phyloP scores from a whole-genome alignment of 495 filamentous ascomycete genomes.

The Penicillium canescens region DNA sequence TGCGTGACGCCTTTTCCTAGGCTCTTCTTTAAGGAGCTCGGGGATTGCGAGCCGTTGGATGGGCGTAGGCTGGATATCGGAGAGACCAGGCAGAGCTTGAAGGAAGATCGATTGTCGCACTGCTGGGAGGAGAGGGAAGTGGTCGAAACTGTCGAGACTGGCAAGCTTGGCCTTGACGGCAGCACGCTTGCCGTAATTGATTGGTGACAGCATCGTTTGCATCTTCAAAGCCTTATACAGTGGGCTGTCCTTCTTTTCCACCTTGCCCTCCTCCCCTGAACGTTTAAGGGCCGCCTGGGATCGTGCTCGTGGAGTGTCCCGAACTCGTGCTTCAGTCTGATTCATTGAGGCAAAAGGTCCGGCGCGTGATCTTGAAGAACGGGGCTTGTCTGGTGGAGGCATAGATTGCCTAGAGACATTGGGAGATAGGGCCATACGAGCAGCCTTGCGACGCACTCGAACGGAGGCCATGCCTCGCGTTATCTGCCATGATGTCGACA shows the following conservation, averaged over 20 bases:
- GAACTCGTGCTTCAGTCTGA: conserved; percentile 64
- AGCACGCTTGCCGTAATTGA: conserved; percentile 71
- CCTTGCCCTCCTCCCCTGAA: conserved; percentile 32
- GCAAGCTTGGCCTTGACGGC: conserved; percentile 69
- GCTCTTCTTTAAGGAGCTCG: conserved; percentile 56
- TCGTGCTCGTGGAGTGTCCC: conserved; percentile 34
- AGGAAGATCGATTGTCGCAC: conserved; percentile 70
- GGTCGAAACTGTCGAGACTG: conserved; percentile 72
- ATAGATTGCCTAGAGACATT: conserved; percentile 58
- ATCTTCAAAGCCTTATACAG: conserved; percentile 90
- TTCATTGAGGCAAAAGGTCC: conserved; percentile 84
- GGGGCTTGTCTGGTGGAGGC: conserved; percentile 43
- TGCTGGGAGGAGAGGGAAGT: conserved; percentile 71
- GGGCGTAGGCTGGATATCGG: conserved; percentile 75
- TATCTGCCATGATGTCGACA: conserved; percentile 33
- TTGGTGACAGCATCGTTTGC: conserved; percentile 72
- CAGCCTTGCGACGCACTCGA: conserved; percentile 49
- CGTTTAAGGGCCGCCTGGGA: conserved; percentile 42
- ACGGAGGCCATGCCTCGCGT: conserved; percentile 41
- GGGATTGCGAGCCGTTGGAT: conserved; percentile 90
- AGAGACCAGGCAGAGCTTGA: conserved; percentile 70
- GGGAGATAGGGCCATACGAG: conserved; percentile 80
- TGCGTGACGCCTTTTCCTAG: conserved; percentile 26
- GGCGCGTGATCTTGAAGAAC: conserved; percentile 33
- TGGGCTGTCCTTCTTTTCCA: conserved; percentile 45